Conservation (phyloP, 768 basidiomycete species). For the Gymnopilus junonius region DNA sequence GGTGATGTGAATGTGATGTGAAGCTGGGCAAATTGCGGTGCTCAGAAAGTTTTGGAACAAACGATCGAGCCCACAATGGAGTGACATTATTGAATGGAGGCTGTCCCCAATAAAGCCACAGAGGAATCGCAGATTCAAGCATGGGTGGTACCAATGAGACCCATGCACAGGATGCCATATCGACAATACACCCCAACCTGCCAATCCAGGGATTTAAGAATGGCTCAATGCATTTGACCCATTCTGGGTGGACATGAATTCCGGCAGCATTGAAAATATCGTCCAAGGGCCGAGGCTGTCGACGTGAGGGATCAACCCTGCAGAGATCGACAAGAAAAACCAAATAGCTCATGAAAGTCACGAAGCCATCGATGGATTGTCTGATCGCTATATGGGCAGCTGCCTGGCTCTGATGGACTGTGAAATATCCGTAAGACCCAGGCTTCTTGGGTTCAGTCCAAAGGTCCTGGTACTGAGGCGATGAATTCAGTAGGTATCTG, state of each 20-base stretch:
- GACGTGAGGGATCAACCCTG: neutral
- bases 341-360: slow-evolving; percentile 8
- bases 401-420: neutral
- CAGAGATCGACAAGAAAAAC: slow-evolving; percentile 9
- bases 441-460: slow-evolving; percentile 1
- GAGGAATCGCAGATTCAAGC: neutral
- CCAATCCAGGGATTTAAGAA: neutral
- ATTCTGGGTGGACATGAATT: neutral
- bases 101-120: neutral
- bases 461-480: neutral
- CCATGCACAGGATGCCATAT: neutral
- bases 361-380: slow-evolving; percentile 4
- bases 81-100: neutral
- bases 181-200: neutral
- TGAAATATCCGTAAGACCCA: slow-evolving; percentile 9
- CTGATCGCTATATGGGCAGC: neutral
- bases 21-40: neutral
- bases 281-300: too few species aligned
- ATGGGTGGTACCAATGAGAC: neutral
- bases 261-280: neutral
- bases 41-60: too few species aligned
- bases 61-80: neutral
- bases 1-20: too few species aligned
- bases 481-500: neutral
- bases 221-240: neutral